phyloP scores from a whole-genome alignment of 805 yeast genomes.

The Candida jianshihensis region DNA sequence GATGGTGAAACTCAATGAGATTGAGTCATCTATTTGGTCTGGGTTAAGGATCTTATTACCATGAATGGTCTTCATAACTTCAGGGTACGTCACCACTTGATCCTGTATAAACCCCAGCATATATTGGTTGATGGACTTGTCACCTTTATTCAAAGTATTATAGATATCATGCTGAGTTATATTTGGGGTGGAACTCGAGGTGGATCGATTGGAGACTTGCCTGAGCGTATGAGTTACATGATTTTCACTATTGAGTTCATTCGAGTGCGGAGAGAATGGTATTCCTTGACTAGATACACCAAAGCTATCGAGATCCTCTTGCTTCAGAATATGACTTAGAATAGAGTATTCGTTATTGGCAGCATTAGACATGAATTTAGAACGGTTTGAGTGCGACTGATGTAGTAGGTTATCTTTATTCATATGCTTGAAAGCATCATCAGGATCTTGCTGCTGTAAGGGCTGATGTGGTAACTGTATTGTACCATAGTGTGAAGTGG shows the following conservation, averaged over 20 bases:
- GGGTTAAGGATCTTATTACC: conserved; percentile 9
- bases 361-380: conserved; percentile 55
- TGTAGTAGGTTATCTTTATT: conserved; percentile 5
- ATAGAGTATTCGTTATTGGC: conserved; percentile 70
- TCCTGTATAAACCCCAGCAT: conserved; percentile 46
- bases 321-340: conserved; percentile 54
- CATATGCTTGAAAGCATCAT: not conserved
- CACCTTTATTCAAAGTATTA: conserved; percentile 38
- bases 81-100: conserved; percentile 47
- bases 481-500: no score
- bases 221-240: conserved; percentile 3
- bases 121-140: conserved; percentile 58
- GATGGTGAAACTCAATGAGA: conserved; percentile 22
- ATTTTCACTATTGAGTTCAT: no score
- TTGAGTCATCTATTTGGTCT: not conserved
- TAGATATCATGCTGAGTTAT: conserved; percentile 18
- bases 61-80: conserved; percentile 34
- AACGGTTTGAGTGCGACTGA: conserved; percentile 15
- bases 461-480: no score
- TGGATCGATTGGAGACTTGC: no score
- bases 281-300: no score
- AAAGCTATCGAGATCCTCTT: conserved; percentile 17
- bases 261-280: no score
- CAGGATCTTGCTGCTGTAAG: no score
- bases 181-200: conserved; percentile 16